Conservation (phyloP, 2,329 filamentous ascomycete species). For the Coniochaeta sp. region DNA sequence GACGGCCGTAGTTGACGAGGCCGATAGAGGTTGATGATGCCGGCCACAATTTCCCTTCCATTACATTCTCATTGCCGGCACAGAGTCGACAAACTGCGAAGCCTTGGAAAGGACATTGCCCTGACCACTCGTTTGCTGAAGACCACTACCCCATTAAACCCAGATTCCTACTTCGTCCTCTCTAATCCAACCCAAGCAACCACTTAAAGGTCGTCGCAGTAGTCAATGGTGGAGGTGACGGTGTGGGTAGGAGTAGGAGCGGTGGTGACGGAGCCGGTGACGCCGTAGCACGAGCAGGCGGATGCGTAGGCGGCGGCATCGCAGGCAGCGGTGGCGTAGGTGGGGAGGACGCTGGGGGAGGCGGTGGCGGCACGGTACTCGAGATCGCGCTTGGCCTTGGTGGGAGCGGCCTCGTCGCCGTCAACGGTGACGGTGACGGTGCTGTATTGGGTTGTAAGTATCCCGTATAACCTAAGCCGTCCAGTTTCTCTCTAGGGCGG, state of each 20-base stretch:
- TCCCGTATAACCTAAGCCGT: too few relatives aligned
- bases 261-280: slow-evolving; percentile 30
- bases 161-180: background rate
- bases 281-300: slow-evolving; percentile 37
- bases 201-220: slow-evolving; percentile 28
- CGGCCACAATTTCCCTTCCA: background rate
- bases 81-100: too few relatives aligned
- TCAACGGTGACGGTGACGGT: slow-evolving; percentile 32
- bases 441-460: too few relatives aligned
- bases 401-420: slow-evolving; percentile 12
- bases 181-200: background rate
- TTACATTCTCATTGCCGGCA: too few relatives aligned
- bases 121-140: background rate
- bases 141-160: slow-evolving; percentile 2
- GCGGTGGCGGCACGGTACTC: slow-evolving; percentile 23
- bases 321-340: slow-evolving; percentile 31
- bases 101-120: background rate
- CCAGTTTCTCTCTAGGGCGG: too few relatives aligned
- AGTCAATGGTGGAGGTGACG: slow-evolving; percentile 33
- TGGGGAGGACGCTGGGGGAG: slow-evolving; percentile 25
- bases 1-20: background rate
- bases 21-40: background rate
- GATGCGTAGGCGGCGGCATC: slow-evolving; percentile 27
- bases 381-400: slow-evolving; percentile 20
- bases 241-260: slow-evolving; percentile 30